Evolutionary conservation across 208 protist genomes (phyloP), one percentile per base, ranked within the genome.

Genomic region (Acanthamoeba divionensis): DNA sequence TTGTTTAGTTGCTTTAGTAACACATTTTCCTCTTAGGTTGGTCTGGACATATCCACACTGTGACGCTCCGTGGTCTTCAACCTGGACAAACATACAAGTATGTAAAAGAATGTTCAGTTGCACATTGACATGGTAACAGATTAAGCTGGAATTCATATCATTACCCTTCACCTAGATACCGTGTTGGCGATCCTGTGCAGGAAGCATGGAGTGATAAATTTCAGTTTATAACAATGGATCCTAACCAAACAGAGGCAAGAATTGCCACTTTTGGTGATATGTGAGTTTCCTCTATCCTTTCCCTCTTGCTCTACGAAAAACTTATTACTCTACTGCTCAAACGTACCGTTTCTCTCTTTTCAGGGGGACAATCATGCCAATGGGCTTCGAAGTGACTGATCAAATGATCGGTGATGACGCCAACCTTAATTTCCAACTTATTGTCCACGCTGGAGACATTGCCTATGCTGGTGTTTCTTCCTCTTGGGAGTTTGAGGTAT

Each of bases 41-140:
- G 69, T 79, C 69, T 9, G 69, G 69, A n/a, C 69, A 79, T 48
- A 79, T 79, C 36, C 69, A 79, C 69, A 79, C 69, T 29, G 69
- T 79, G 26, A 79, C 69, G 26, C 69, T 79, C 69, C 69, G 69
- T 48, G 57, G 57, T 31, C 69, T 79, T n/a, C 33, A 79, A 48
- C 69, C 69, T 13, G 69, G 12, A 9, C 69, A 79, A 29, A 79
- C 69, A 41, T 79, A 79, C 21, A 55, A 55, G 69, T 79, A 79
- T 26, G 33, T 77, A 10, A 10, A n/a, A n/a, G 24, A 60, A 60
- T 60, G 52, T 12, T n/a, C n/a, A n/a, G n/a, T n/a, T n/a, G n/a
- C n/a, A n/a, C n/a, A n/a, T n/a, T n/a, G n/a, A n/a, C n/a, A n/a
- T n/a, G n/a, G n/a, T n/a, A n/a, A n/a, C n/a, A n/a, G n/a, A n/a